Base-by-base conservation (phyloP, 306 rosid genomes). In the Castanospermum australe region DNA sequence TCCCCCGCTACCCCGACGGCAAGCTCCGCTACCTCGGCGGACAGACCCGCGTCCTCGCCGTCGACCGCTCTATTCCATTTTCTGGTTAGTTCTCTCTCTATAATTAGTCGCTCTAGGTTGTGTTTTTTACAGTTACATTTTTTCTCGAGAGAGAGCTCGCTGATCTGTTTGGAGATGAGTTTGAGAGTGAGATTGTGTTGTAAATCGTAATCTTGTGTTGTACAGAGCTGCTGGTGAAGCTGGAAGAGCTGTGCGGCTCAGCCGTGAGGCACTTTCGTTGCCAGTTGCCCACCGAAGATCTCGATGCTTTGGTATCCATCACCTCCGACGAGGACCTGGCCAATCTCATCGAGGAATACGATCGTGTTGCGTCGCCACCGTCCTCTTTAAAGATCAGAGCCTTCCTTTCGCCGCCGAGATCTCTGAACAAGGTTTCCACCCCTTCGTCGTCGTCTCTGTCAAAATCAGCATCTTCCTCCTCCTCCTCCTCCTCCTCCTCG, bases 1-100 rank as follows among this genome's bases (percentile, higher is more conserved):
- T 91, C 63, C 99, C 99, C 36, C 97, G 99, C 41, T 87, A 91
- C 52, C 92, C 99, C 21, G 99, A 95, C 86, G 92, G 97, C 45
- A 91, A 93, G 64, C 97, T 95, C 87, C 98, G 99, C 61, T 95
- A 95, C 9, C 38, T 85, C 56, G 97, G 99, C 4, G 99, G 99
- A 51, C 94, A 91, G 54, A 95, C 97, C 20, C 99, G 99, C 18
- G 93, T 95, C 21, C 90, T 95, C 71, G 87, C 98, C 76, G 91
- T 93, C 0, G 75, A 86, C 56, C 98, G 94, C 36, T 84, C 90
- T 74, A 81, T 93, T 25, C 30, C 90, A n/a, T 93, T 93, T 61
- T 79, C 98, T 61, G 96, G 99, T 94, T 39, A 89, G 93, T 81
- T 18, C 44, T 41, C 69, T 12, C 39, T 56, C 67, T 28, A 28